Percentiles rank a stretch among this genome's conserved stretches.
Conservation (phyloP, 345 rosid genomes). For the Populus pruinosa region DNA sequence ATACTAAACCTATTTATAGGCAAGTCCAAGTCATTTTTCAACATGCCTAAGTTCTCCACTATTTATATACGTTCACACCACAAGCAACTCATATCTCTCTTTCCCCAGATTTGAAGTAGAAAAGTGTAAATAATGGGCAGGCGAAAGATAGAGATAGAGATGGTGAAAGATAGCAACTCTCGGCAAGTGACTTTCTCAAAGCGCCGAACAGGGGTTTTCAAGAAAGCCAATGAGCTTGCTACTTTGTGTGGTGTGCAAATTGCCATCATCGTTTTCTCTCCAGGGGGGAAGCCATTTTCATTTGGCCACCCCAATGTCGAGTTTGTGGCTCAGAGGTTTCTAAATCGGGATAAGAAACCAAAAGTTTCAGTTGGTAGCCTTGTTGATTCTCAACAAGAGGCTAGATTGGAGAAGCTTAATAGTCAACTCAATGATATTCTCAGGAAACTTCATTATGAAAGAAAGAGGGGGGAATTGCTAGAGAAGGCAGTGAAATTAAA, state of each 20-base stretch:
- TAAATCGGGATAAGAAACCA: not conserved
- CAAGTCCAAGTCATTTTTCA: not conserved
- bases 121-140: constrained; percentile 8
- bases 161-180: constrained; percentile 17
- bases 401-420: constrained; percentile 1
- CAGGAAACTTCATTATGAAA: constrained; percentile 16
- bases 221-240: constrained; percentile 26
- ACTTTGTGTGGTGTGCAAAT: constrained; percentile 13
- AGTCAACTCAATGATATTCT: not conserved
- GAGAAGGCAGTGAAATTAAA: constrained; percentile 1
- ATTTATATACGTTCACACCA: not conserved
- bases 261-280: constrained; percentile 20
- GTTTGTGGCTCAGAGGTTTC: constrained; percentile 3
- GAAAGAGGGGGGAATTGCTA: constrained; percentile 10
- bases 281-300: constrained; percentile 18
- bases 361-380: not conserved
- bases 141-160: constrained; percentile 21
- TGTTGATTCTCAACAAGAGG: not conserved
- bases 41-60: not conserved
- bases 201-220: constrained; percentile 18
- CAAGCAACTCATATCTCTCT: not conserved
- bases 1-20: not conserved
- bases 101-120: not conserved
- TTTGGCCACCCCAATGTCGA: constrained; percentile 14
- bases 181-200: constrained; percentile 23